Base-by-base conservation (phyloP, 139 green algal species). In the Nannochloris sp. region DNA sequence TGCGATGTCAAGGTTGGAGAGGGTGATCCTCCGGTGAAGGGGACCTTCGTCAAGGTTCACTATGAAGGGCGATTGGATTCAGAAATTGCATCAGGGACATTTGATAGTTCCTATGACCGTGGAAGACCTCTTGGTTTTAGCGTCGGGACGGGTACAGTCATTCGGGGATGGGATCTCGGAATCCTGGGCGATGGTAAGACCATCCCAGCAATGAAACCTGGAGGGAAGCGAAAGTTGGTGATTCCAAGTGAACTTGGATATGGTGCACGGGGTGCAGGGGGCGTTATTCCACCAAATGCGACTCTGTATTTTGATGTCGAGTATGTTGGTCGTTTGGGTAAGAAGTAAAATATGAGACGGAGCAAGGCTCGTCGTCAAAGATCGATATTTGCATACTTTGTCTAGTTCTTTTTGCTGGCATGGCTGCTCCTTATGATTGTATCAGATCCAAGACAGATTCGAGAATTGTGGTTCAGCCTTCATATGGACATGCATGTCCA, bases 151-250 rank as follows among this genome's bases (percentile, higher is more conserved):
- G 37, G 19, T 9, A 44, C 19, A 1, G 55, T 62, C 1, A 62
- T 59, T 14, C 24, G 48, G 8, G 86, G 88, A 53, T 96, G 89
- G 87, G 87, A 93, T 62, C 50, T 76, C 43, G 86, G 86, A 59
- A 93, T 94, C 48, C 71, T 94, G 12, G 87, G 87, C 5, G 63
- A 67, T n/a, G 80, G 83, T 37, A 81, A 44, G 10, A 44, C 75
- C 27, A 78, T 96, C 4, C 87, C 86, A 3, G 53, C 87, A 51
- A 96, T 96, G 90, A 92, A 91, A 78, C 77, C 83, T n/a, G 84
- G 82, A 5, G 84, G 76, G 53, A 85, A 86, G 74, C 62, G 84
- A 31, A 46, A 50, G 21, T 43, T 90, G 6, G 37, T 82, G n/a
- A 89, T 90, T 48, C 84, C 84, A 11, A 12, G 71, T 40, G 70